Base-by-base conservation (phyloP, 345 rosid genomes). In the Rhodomyrtus tomentosa region DNA sequence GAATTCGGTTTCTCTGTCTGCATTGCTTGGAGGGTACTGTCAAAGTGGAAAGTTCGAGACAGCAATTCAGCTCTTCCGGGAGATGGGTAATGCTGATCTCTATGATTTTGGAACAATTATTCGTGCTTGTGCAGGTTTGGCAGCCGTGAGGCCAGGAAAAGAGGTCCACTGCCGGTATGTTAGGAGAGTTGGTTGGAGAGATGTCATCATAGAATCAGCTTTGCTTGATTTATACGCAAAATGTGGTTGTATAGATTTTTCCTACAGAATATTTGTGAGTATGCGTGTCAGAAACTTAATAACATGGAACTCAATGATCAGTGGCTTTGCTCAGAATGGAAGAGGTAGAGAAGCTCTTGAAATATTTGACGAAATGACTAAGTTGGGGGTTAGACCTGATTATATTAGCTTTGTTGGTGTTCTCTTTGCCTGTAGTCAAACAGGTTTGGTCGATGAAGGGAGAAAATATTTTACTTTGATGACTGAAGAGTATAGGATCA, bases 301-400 rank as follows among this genome's bases (percentile, higher is more conserved):
- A 87, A 93, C 98, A 32, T 93, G 96, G 98, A 96, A 96, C 84
- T 87, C 99, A 1, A 95, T 96, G 97, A 88, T 96, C 52, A 81
- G 88, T 86, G 99, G 95, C 10, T 89, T 94, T 72, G 98, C 98
- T 83, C 98, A 96, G 84, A 96, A 96, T 81, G 98, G 99, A 89
- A 91, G 92, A 91, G 93, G 90, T 50, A 88, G 79, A 82, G 94
- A 94, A 90, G 94, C 96, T 86, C 88, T 95, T 56, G 55, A 81
- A 81, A 88, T 93, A 81, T 97, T 94, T 84, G 74, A 90, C 56
- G 92, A 89, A 88, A 94, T 94, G 98, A 85, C 88, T 73, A 76
- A 85, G 87, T 86, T 80, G 32, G 95, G 96, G 48, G 88, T 87
- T 25, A 91, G 89, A 88, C 98, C 98, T 84, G 99, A 95, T 84